These are phyloP conservation scores for Aureoboletus auriporus DNA, from an alignment of 768 basidiomycete genomes.

Conservation along the genomic window DNA sequence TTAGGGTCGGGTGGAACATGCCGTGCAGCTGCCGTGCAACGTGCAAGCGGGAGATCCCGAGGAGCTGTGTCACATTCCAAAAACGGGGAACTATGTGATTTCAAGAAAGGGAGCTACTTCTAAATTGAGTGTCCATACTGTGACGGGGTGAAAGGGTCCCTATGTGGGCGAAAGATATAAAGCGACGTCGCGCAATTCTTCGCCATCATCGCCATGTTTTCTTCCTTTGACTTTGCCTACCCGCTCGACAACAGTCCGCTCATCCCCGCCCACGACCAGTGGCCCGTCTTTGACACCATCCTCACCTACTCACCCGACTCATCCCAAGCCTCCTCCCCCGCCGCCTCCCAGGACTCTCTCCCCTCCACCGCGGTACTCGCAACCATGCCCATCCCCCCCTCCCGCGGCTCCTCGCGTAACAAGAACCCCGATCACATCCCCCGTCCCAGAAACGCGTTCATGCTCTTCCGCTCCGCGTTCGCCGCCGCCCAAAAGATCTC, in stretches of 20 bases:
- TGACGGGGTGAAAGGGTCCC: conserved; percentile 23
- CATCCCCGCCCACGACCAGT: conserved; percentile 12
- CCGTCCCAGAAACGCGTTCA: conserved; percentile 41
- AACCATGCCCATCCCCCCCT: conserved; percentile 28
- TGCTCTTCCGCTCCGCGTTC: conserved; percentile 62
- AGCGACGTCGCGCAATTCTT: conserved; percentile 5
- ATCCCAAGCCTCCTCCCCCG: conserved; percentile 11
- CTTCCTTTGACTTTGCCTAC: conserved; percentile 10
- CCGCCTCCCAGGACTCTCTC: conserved; percentile 3
- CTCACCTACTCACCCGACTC: conserved; percentile 1
- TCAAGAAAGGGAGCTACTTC: conserved; percentile 17
- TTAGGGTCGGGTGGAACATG: background rate
- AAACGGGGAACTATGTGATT: conserved; percentile 22
- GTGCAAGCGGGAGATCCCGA: conserved; percentile 24
- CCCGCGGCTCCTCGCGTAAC: conserved; percentile 26
- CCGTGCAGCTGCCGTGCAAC: conserved; percentile 15
- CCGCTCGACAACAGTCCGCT: conserved; percentile 4
- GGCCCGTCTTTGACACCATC: conserved; percentile 25
- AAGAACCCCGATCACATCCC: conserved; percentile 39
- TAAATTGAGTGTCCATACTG: conserved; percentile 15
- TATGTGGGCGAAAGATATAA: conserved; percentile 20
- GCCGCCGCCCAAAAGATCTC: conserved; percentile 47
- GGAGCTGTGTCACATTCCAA: conserved; percentile 8
- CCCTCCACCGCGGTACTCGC: conserved; percentile 21
- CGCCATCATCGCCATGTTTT: conserved; percentile 11